A percentile compares a stretch with the other conserved stretches of the same genome.
phyloP scores from a whole-genome alignment of 805 yeast genomes.

The Wickerhamiella azyma region DNA sequence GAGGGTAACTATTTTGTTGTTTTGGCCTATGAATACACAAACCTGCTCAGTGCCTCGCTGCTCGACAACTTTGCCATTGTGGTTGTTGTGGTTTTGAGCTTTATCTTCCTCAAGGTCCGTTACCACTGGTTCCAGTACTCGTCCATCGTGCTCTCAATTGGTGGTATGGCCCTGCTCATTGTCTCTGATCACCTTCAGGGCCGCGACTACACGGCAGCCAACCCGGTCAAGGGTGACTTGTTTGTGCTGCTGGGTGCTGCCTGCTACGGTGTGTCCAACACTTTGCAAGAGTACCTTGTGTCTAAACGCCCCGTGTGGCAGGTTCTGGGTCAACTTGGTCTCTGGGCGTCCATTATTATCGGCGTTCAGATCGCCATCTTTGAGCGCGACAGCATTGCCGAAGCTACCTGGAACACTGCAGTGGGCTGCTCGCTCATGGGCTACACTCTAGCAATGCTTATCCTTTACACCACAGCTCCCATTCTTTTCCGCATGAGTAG shows the following conservation, averaged over 20 bases:
- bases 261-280: constrained; percentile 33
- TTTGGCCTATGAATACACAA: constrained; percentile 32
- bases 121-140: constrained; percentile 34
- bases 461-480: constrained; percentile 31
- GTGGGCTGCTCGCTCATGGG: constrained; percentile 35
- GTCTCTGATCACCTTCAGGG: constrained; percentile 31
- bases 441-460: constrained; percentile 28
- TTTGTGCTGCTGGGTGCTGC: constrained; percentile 33
- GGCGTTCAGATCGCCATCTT: constrained; percentile 34
- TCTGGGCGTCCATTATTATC: constrained; percentile 31
- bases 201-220: constrained; percentile 29
- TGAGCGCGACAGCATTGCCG: constrained; percentile 26
- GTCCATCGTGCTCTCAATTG: constrained; percentile 30
- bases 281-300: constrained; percentile 32
- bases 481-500: constrained; percentile 33
- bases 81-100: constrained; percentile 31
- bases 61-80: constrained; percentile 35
- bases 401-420: constrained; percentile 28
- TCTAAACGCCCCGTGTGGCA: constrained; percentile 34
- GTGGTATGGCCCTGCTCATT: constrained; percentile 31
- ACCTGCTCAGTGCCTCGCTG: constrained; percentile 31
- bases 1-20: constrained; percentile 36
- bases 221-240: constrained; percentile 32
- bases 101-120: constrained; percentile 30
- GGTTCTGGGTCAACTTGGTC: constrained; percentile 32